These are phyloP conservation scores for Phytophthora podocarpi DNA, from an alignment of 352 stramenopile species.

Conservation along the genomic window DNA sequence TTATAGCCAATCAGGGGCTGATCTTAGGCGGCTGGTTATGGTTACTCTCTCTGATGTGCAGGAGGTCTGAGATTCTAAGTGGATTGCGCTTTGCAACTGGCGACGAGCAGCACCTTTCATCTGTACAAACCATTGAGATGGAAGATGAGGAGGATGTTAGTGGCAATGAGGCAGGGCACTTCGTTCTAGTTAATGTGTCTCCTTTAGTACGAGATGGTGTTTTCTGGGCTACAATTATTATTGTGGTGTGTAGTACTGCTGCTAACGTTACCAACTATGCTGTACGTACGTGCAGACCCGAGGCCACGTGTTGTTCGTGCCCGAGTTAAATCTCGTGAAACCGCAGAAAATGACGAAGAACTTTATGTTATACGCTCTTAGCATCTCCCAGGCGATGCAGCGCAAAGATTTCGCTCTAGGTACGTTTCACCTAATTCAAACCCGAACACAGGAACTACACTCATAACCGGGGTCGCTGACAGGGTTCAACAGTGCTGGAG, in stretches of 20 bases:
- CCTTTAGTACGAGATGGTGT: constrained; percentile 49
- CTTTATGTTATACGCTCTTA: constrained; percentile 33
- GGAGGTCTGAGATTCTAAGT: constrained; percentile 51
- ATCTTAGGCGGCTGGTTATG: too few species aligned
- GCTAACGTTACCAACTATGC: background rate
- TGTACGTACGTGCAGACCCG: constrained; percentile 44
- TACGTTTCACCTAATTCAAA: constrained; percentile 16
- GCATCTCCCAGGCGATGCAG: constrained; percentile 27
- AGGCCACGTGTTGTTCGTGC: constrained; percentile 64
- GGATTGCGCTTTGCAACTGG: constrained; percentile 29
- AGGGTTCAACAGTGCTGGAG: constrained; percentile 78
- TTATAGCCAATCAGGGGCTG: too few species aligned
- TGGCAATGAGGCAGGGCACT: constrained; percentile 17
- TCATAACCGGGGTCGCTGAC: background rate
- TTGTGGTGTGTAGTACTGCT: background rate
- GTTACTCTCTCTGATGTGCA: constrained; percentile 17
- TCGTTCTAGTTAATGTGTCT: constrained; percentile 70
- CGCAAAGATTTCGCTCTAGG: constrained; percentile 53
- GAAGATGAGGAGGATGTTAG: background rate
- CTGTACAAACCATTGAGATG: constrained; percentile 12
- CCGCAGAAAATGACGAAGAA: constrained; percentile 44
- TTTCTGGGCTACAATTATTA: background rate
- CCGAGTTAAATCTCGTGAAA: constrained; percentile 42
- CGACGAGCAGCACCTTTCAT: constrained; percentile 13
- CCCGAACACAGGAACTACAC: background rate